Conservation (phyloP, 148 eudicot genomes). For the Fagopyrum esculentum region DNA sequence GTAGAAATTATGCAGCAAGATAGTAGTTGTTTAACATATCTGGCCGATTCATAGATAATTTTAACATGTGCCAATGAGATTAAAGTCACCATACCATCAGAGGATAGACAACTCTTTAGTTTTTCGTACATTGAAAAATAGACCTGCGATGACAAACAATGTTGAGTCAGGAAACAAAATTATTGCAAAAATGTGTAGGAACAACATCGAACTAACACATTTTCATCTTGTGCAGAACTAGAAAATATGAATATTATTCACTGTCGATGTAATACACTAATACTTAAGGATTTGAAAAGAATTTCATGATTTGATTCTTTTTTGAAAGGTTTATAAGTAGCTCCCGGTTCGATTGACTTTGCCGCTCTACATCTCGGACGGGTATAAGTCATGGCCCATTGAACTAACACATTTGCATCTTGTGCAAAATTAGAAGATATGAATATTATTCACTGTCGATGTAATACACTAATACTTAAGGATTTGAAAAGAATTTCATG, state of each 20-base stretch:
- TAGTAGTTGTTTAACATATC: not conserved
- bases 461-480: not conserved
- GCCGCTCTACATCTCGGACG: no score
- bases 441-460: not conserved
- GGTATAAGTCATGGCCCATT: no score
- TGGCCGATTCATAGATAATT: not conserved
- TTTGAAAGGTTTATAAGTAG: no score
- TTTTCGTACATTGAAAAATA: slow-evolving; percentile 88
- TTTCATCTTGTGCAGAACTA: no score
- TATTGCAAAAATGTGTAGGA: not conserved
- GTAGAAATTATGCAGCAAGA: not conserved
- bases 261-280: not conserved
- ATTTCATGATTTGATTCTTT: not conserved
- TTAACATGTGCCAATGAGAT: not conserved
- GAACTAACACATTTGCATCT: no score
- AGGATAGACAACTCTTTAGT: slow-evolving; percentile 60
- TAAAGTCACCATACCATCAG: slow-evolving; percentile 59
- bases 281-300: not conserved
- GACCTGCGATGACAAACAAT: slow-evolving; percentile 44
- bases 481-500: not conserved
- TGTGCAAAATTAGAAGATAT: not conserved
- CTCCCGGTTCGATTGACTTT: no score
- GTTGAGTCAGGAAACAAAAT: no score
- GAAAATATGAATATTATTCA: not conserved
- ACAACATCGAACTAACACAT: not conserved